Percentiles rank a stretch among this genome's conserved stretches.
phyloP scores from a whole-genome alignment of 2,329 filamentous ascomycete species.

The Fusarium zealandicum region DNA sequence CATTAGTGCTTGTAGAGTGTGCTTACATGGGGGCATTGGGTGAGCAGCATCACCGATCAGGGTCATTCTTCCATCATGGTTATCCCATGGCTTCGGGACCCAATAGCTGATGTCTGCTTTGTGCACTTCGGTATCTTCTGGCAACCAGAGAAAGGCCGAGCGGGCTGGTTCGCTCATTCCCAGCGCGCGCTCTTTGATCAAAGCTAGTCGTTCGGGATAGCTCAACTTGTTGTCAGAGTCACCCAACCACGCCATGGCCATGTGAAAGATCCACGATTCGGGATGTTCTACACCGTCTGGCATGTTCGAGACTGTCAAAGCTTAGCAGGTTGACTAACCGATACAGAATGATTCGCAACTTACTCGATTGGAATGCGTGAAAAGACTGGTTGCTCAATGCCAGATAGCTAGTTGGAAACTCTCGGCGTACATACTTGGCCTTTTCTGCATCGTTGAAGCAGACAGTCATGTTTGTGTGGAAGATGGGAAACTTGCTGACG shows the following conservation, averaged over 20 bases:
- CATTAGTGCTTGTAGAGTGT: not conserved
- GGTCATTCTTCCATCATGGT: slow-evolving; percentile 28
- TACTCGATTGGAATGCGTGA: slow-evolving; percentile 36
- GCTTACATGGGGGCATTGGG: slow-evolving; percentile 37
- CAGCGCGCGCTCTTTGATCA: slow-evolving; percentile 32
- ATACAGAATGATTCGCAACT: not conserved
- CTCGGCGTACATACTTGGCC: slow-evolving; percentile 22
- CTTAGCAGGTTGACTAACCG: not conserved
- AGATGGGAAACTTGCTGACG: slow-evolving; percentile 36
- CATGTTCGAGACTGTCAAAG: slow-evolving; percentile 31
- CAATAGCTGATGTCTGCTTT: slow-evolving; percentile 38
- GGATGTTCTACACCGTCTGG: slow-evolving; percentile 31
- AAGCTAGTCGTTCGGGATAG: slow-evolving; percentile 29
- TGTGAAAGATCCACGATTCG: slow-evolving; percentile 37
- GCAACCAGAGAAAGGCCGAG: slow-evolving; percentile 34
- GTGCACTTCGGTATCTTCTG: slow-evolving; percentile 34
- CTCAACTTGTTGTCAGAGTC: slow-evolving; percentile 23
- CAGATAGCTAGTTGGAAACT: slow-evolving; percentile 33
- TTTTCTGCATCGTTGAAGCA: slow-evolving; percentile 35
- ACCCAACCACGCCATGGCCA: slow-evolving; percentile 37
- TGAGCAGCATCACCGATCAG: slow-evolving; percentile 34
- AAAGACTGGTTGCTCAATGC: slow-evolving; percentile 35
- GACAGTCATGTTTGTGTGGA: slow-evolving; percentile 38
- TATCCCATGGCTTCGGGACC: slow-evolving; percentile 32
- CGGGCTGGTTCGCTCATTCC: slow-evolving; percentile 31